Conservation (phyloP, 441 rosid species). For the Biscutella laevigata region DNA sequence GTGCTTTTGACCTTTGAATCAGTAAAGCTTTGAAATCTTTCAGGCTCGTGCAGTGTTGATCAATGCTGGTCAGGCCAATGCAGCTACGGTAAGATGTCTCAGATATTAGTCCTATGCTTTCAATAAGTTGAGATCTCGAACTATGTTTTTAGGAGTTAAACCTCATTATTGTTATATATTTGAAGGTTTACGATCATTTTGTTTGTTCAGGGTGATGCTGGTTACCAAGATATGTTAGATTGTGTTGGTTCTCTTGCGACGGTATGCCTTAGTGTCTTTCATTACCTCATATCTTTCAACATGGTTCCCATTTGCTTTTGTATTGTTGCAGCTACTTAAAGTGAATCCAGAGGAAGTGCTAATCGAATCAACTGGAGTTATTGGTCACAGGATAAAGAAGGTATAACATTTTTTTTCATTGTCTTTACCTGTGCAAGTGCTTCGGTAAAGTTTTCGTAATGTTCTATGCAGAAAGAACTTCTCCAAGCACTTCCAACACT, state of each 20-base stretch:
- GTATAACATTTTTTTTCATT: constrained; percentile 18
- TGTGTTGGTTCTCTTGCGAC: constrained; percentile 60
- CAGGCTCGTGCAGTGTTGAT: constrained; percentile 91
- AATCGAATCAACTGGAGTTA: constrained; percentile 89
- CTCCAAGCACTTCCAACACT: constrained; percentile 70
- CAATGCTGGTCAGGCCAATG: constrained; percentile 99
- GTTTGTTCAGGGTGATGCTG: constrained; percentile 84
- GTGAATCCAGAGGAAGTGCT: constrained; percentile 56
- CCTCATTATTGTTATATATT: not conserved
- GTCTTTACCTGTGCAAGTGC: too few species aligned
- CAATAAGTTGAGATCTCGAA: not conserved
- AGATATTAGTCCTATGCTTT: constrained; percentile 11
- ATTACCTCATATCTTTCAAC: not conserved
- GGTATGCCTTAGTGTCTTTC: constrained; percentile 28
- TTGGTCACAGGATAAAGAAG: constrained; percentile 89
- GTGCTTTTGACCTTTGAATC: constrained; percentile 8
- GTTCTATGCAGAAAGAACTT: constrained; percentile 60
- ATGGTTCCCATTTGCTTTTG: not conserved
- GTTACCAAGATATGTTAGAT: constrained; percentile 76
- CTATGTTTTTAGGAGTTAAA: not conserved
- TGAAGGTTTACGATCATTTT: not conserved
- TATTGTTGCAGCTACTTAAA: constrained; percentile 47
- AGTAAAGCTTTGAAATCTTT: constrained; percentile 6
- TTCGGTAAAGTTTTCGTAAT: not conserved
- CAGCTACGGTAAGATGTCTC: constrained; percentile 72